Evolutionary conservation across 2,329 filamentous ascomycete species (phyloP), one percentile per base, ranked within the genome.

Genomic region (Trichoderma cornu-damae): DNA sequence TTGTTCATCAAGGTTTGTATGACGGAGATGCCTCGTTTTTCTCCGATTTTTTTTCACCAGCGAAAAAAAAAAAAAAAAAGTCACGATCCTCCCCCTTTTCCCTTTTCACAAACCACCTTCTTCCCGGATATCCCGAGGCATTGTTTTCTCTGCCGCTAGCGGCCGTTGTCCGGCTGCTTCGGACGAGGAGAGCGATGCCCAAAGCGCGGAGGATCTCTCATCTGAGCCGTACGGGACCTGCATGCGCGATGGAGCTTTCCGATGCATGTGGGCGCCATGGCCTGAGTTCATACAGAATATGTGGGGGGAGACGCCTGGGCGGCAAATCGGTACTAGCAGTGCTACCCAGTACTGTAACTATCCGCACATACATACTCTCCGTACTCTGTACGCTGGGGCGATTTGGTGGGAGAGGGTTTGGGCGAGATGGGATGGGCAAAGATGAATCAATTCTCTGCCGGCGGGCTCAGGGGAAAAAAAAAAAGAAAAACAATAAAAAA

Each of bases 131-230:
- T 30, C 42, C 51, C 51, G 51, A 47, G 42, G 32, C 22, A 46
- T 46, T 16, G 40, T 32, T 28, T n/a, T 51, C 49, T 24, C 30
- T 48, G 14, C 28, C 7, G 16, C 37, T n/a, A 40, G 38, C 28
- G 37, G 38, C 48, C 32, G 55, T 37, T 49, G 49, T 40, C 43
- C 56, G 49, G 56, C 42, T 53, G 42, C 43, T 58, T 58, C 49
- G 56, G 56, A 22, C 42, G 42, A 26, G n/a, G 20, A n/a, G n/a
- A n/a, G n/a, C n/a, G n/a, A 42, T 37, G 34, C 11, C 22, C 53
- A 14, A 34, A 6, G 28, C 18, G 28, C 32, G 24, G 44, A 48
- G 43, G 49, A 58, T 53, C 35, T 53, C 20, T 30, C 50, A 46
- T 32, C 46, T 53, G 42, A 47, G 43, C 24, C 44, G 43, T n/a